Base-by-base conservation (phyloP, 1,284 basidiomycete species). In the Thecaphora thlaspeos region DNA sequence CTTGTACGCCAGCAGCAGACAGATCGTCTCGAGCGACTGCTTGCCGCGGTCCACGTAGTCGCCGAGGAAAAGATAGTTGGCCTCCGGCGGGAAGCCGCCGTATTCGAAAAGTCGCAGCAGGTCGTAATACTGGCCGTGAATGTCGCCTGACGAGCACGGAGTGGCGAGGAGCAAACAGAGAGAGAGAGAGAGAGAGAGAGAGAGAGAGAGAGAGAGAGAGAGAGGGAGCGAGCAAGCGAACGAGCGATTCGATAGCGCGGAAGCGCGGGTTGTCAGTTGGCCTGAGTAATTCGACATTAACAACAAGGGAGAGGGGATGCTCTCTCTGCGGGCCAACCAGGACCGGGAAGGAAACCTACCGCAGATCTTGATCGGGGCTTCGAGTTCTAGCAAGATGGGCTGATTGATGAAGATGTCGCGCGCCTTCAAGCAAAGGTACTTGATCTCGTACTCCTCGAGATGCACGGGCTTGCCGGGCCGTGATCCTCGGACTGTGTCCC, bases 281-380 rank as follows among this genome's bases (percentile, higher is more conserved):
- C n/a, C n/a, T n/a, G n/a, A n/a, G n/a, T n/a, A n/a, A n/a, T n/a
- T n/a, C n/a, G n/a, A n/a, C n/a, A n/a, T n/a, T n/a, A n/a, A n/a
- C n/a, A n/a, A n/a, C n/a, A 30, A 30, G 28, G 14, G 28, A 30
- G 14, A 14, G 28, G 8, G 28, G 8, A 30, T 30, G 28, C 39
- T n/a, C 15, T n/a, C n/a, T n/a, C n/a, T n/a, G n/a, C n/a, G n/a
- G n/a, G n/a, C n/a, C n/a, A n/a, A n/a, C n/a, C n/a, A n/a, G n/a
- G n/a, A n/a, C n/a, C n/a, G n/a, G n/a, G n/a, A n/a, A n/a, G n/a
- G n/a, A 41, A 40, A 86, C 89, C 70, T 69, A 91, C 91, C 91
- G 78, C 91, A 94, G 80, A 94, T 94, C 86, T 94, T 94, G 82
- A 94, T 94, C 75, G 91, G 91, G 54, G 91, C 91, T 79, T 94